Evolutionary conservation across 441 rosid genomes (phyloP).

Genomic region (Francoa sonchifolia): DNA sequence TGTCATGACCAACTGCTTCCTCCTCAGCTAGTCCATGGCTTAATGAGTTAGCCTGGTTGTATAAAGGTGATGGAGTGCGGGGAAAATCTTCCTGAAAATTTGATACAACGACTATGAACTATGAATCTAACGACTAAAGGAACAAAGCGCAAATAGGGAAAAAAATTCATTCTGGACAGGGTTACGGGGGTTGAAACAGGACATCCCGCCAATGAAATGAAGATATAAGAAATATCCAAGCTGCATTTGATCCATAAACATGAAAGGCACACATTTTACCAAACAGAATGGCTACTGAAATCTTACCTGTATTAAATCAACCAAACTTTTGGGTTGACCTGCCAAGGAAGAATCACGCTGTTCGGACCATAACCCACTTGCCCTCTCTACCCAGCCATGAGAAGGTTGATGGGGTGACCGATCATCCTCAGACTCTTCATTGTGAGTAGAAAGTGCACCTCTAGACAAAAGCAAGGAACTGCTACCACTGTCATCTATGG

Average conservation of each 20-base stretch:
- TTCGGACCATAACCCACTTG: conserved; percentile 23
- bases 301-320: conserved; percentile 30
- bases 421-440: conserved; percentile 49
- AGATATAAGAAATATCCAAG: too few relatives aligned
- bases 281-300: conserved; percentile 2
- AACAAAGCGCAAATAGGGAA: too few relatives aligned
- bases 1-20: conserved; percentile 19
- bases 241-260: too few relatives aligned
- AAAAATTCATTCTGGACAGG: too few relatives aligned
- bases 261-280: conserved; percentile 7
- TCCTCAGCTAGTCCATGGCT: conserved; percentile 25
- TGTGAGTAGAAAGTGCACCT: conserved; percentile 41
- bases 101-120: conserved; percentile 3
- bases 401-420: conserved; percentile 20
- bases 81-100: conserved; percentile 31
- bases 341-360: conserved; percentile 12
- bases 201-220: conserved; percentile 74
- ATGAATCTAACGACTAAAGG: too few relatives aligned
- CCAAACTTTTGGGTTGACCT: conserved; percentile 16
- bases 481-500: conserved; percentile 17
- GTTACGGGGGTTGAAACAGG: too few relatives aligned
- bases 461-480: conserved; percentile 23
- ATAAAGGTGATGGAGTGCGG: conserved; percentile 21
- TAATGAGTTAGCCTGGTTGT: conserved; percentile 29
- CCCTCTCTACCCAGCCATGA: conserved; percentile 15